phyloP scores from a whole-genome alignment of 2,329 filamentous ascomycete species.

The Calonectria crousiana region DNA sequence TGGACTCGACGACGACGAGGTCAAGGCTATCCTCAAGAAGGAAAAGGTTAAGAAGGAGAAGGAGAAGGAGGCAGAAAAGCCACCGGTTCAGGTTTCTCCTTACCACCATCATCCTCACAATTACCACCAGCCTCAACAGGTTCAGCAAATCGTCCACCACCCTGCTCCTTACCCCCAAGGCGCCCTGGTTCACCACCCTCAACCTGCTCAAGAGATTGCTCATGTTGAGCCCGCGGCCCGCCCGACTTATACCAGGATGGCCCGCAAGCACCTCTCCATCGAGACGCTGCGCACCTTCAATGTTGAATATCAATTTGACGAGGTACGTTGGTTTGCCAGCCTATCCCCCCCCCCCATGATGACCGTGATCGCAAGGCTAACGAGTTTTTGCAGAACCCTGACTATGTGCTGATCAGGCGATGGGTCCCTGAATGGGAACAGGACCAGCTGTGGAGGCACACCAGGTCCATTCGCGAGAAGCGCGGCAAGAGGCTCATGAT shows the following conservation, averaged over 20 bases:
- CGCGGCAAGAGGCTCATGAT: conserved; percentile 61
- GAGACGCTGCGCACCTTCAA: conserved; percentile 69
- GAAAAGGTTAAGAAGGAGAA: conserved; percentile 59
- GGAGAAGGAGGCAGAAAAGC: conserved; percentile 29
- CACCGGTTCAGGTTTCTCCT: conserved; percentile 13
- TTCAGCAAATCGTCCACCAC: background rate
- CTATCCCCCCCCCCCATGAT: background rate
- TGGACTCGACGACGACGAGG: conserved; percentile 70
- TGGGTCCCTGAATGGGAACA: conserved; percentile 80
- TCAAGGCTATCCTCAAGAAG: conserved; percentile 70
- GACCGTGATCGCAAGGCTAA: conserved; percentile 45
- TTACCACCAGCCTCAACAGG: background rate
- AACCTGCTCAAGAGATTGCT: background rate
- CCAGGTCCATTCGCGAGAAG: conserved; percentile 71
- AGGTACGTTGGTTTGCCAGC: conserved; percentile 55
- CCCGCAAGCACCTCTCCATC: conserved; percentile 70
- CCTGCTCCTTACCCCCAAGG: background rate
- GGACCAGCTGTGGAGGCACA: conserved; percentile 79
- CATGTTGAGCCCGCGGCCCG: conserved; percentile 40
- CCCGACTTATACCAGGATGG: conserved; percentile 74
- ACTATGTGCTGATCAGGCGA: conserved; percentile 79
- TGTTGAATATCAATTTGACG: conserved; percentile 70
- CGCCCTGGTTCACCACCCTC: background rate
- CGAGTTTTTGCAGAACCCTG: conserved; percentile 64
- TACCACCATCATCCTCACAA: background rate